Percentiles rank a stretch among this genome's conserved stretches.
Evolutionary conservation across 805 yeast genomes (phyloP).

Genomic region (Kazachstania psychrophila): DNA sequence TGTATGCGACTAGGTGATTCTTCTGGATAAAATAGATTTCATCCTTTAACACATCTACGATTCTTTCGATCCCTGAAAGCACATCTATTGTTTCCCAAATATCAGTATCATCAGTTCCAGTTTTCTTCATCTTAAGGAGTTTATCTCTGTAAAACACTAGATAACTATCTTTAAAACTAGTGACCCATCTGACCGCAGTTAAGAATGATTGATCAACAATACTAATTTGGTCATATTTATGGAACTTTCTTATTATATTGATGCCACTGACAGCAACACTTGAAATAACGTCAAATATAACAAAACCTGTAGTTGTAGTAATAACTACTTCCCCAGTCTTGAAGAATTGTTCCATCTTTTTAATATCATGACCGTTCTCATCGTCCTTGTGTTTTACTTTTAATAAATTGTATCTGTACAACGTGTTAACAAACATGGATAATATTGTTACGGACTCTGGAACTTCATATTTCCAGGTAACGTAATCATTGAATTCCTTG

Average conservation of each 20-base stretch:
- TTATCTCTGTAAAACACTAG: conserved; percentile 13
- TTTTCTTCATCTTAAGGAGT: conserved; percentile 13
- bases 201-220: conserved; percentile 5
- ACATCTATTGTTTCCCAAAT: conserved; percentile 15
- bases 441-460: conserved; percentile 10
- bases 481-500: conserved; percentile 10
- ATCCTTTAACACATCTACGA: conserved; percentile 21
- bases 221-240: conserved; percentile 13
- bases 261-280: conserved; percentile 17
- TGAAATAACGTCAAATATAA: conserved; percentile 25
- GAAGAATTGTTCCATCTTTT: conserved; percentile 13
- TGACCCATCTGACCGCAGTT: conserved; percentile 20
- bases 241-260: conserved; percentile 17
- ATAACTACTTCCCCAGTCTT: conserved; percentile 27
- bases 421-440: conserved; percentile 19
- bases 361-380: conserved; percentile 4
- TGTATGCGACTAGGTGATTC: conserved; percentile 11
- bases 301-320: conserved; percentile 11
- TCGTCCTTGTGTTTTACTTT: conserved; percentile 16
- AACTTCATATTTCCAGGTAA: conserved; percentile 23
- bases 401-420: conserved; percentile 14
- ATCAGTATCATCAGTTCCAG: conserved; percentile 8
- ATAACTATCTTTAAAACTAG: conserved; percentile 19
- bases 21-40: conserved; percentile 18
- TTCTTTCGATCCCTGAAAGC: conserved; percentile 20